phyloP scores from a whole-genome alignment of 345 rosid species.

The Acer campestre region DNA sequence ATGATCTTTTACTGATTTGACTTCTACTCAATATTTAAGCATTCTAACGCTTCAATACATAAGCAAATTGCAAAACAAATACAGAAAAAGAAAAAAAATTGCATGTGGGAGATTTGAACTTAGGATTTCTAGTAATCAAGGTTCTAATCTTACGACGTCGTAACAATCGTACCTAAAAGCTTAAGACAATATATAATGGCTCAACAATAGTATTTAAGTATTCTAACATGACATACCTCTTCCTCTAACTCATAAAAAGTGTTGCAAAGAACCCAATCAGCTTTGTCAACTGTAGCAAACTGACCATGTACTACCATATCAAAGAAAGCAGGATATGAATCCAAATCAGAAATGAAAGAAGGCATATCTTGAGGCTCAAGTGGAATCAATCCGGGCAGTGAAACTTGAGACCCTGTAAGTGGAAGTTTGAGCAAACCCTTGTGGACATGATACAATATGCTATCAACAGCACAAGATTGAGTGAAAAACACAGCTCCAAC shows the following conservation, averaged over 20 bases:
- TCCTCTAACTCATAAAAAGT: conserved; percentile 33
- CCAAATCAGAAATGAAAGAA: conserved; percentile 22
- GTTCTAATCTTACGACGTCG: too few relatives aligned
- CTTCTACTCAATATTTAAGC: too few relatives aligned
- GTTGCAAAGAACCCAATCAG: conserved; percentile 33
- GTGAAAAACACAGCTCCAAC: conserved; percentile 35
- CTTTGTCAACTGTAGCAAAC: conserved; percentile 31
- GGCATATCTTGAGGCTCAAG: conserved; percentile 31
- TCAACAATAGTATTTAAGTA: too few relatives aligned
- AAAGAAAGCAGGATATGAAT: conserved; percentile 27
- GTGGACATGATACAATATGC: conserved; percentile 20
- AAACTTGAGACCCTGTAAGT: conserved; percentile 9
- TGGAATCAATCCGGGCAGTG: conserved; percentile 36
- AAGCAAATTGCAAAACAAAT: too few relatives aligned
- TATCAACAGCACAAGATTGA: conserved; percentile 34
- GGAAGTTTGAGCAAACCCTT: conserved; percentile 27
- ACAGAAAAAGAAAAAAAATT: too few relatives aligned
- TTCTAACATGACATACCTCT: conserved; percentile 5
- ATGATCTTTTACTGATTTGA: too few relatives aligned
- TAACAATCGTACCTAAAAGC: too few relatives aligned
- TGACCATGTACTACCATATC: conserved; percentile 22
- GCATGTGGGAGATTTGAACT: too few relatives aligned
- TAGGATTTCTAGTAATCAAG: too few relatives aligned
- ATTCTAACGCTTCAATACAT: too few relatives aligned
- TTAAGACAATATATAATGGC: too few relatives aligned